Conservation (phyloP, 306 rosid genomes). For the Pueraria montana region DNA sequence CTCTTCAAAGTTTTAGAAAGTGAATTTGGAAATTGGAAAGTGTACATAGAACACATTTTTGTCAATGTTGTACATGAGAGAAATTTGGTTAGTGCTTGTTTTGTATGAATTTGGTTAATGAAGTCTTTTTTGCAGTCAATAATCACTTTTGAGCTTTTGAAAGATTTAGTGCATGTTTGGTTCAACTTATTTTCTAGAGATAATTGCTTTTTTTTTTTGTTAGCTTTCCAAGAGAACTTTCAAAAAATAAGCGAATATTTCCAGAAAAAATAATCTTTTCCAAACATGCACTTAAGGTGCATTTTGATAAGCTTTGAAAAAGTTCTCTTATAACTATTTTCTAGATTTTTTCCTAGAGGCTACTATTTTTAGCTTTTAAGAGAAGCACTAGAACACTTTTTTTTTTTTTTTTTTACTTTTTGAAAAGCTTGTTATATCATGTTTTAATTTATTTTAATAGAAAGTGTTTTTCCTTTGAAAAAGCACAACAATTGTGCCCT, state of each 20-base stretch:
- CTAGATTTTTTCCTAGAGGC: background rate
- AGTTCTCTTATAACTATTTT: background rate
- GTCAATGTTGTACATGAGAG: conserved; percentile 21
- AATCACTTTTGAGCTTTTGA: conserved; percentile 11
- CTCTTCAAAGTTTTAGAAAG: conserved; percentile 21
- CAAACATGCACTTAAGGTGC: background rate
- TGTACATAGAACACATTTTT: background rate
- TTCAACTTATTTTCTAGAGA: background rate
- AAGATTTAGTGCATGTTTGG: background rate
- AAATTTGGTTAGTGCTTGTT: conserved; percentile 11
- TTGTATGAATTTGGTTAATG: background rate
- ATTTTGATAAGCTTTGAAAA: background rate
- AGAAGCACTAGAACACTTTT: background rate
- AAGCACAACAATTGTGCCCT: conserved; percentile 7
- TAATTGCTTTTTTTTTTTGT: background rate
- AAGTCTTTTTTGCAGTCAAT: conserved; percentile 11
- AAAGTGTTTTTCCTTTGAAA: background rate
- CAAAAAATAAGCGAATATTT: background rate
- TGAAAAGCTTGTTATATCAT: background rate
- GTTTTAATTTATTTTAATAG: background rate
- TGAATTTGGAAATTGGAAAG: conserved; percentile 5
- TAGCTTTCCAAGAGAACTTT: background rate
- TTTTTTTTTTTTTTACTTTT: background rate
- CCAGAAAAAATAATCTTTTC: background rate
- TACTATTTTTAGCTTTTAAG: background rate